These are phyloP conservation scores for Mortierella hygrophila DNA, from an alignment of 192 early-diverging fungal species.

Conservation along the genomic window DNA sequence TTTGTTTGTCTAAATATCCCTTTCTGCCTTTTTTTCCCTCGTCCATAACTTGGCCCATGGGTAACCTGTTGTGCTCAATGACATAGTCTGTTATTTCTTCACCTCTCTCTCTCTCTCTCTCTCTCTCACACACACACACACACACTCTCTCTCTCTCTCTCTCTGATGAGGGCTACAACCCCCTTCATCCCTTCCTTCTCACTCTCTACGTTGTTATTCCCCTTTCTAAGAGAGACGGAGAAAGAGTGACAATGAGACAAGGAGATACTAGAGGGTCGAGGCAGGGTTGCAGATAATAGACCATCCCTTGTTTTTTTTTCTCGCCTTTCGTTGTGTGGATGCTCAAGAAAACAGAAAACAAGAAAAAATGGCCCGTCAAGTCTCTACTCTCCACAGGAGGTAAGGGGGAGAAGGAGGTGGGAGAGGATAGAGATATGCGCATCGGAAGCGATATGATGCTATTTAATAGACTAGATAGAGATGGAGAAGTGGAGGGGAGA, in stretches of 20 bases:
- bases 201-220: neutral
- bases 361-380: neutral
- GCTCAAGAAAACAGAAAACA: neutral
- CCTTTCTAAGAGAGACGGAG: neutral
- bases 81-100: too few species aligned
- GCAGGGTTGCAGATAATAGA: constrained; percentile 5
- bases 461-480: neutral
- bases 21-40: neutral
- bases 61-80: too few species aligned
- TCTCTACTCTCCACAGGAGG: constrained; percentile 8
- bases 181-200: too few species aligned
- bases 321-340: neutral
- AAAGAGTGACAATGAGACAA: neutral
- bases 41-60: neutral
- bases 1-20: too few species aligned
- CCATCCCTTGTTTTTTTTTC: neutral
- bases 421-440: neutral
- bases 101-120: too few species aligned
- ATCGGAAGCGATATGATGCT: neutral
- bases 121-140: too few species aligned
- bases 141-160: too few species aligned
- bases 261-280: neutral
- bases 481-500: neutral
- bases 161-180: too few species aligned
- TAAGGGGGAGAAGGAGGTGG: neutral